A percentile compares a stretch with the other conserved stretches of the same genome.
Conservation (phyloP, 2,329 filamentous ascomycete species). For the Aspergillus cejpii region DNA sequence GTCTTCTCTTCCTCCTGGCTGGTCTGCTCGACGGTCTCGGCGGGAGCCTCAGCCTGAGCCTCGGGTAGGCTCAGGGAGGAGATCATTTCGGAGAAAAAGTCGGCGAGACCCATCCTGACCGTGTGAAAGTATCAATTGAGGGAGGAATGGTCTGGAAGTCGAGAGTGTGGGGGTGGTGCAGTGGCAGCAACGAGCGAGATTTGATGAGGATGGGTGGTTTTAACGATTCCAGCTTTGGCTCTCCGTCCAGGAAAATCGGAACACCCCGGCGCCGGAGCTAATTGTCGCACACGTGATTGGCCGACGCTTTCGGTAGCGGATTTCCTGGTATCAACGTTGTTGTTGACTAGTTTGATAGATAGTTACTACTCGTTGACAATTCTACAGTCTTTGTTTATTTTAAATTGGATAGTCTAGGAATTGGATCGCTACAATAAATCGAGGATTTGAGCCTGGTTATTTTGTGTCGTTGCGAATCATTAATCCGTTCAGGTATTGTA, state of each 20-base stretch:
- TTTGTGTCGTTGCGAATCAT: neutral
- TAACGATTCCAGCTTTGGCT: conserved; percentile 29
- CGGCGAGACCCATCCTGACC: conserved; percentile 55
- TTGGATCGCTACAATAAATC: neutral
- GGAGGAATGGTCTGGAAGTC: conserved; percentile 23
- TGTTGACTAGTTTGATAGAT: conserved; percentile 1
- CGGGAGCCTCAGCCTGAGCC: conserved; percentile 55
- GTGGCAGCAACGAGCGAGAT: conserved; percentile 27
- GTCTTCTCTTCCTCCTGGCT: conserved; percentile 45
- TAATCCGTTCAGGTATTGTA: neutral
- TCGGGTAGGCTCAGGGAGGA: conserved; percentile 58
- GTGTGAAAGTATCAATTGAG: conserved; percentile 26
- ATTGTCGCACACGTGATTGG: conserved; percentile 41
- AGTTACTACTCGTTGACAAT: neutral
- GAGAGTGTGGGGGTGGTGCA: conserved; percentile 15
- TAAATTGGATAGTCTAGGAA: no score
- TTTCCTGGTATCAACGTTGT: conserved; percentile 7
- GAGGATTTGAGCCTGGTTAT: neutral
- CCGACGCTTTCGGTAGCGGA: conserved; percentile 7
- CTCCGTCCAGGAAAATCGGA: conserved; percentile 38
- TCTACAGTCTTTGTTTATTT: no score
- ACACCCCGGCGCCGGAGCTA: conserved; percentile 35
- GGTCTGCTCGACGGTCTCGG: conserved; percentile 47
- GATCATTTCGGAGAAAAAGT: conserved; percentile 59
- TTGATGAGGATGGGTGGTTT: conserved; percentile 34